Percentiles rank a stretch among this genome's conserved stretches.
Conservation (phyloP, 345 rosid genomes). For the Luvunga scandens region DNA sequence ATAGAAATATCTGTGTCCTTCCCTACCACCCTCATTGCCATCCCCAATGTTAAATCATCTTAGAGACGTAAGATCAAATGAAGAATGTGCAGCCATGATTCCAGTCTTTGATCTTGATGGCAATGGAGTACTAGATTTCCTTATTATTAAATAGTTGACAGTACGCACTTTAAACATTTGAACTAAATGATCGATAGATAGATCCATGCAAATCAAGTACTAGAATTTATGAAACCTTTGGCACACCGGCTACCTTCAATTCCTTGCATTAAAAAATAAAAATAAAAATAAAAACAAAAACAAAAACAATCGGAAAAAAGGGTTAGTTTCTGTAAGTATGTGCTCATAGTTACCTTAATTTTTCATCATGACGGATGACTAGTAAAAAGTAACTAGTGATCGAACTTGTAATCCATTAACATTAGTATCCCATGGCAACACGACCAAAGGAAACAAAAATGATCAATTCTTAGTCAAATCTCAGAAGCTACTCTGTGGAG, state of each 20-base stretch:
- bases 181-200: background rate
- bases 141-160: no score
- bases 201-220: no score
- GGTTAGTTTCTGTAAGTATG: background rate
- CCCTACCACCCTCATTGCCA: no score
- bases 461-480: slow-evolving; percentile 3
- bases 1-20: no score
- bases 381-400: background rate
- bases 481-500: background rate
- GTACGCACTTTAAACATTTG: background rate
- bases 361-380: background rate
- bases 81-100: slow-evolving; percentile 33
- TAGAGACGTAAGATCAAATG: slow-evolving; percentile 23
- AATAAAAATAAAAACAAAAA: no score
- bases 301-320: no score
- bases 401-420: background rate
- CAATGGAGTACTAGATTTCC: slow-evolving; percentile 36
- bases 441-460: slow-evolving; percentile 15
- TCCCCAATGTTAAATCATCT: slow-evolving; percentile 21
- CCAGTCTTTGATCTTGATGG: slow-evolving; percentile 33
- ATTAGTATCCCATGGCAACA: background rate
- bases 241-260: background rate
- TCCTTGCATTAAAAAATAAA: no score
- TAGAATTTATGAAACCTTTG: background rate
- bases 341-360: background rate